Percentiles rank a stretch among this genome's conserved stretches.
Evolutionary conservation across 2,329 filamentous ascomycete species (phyloP).

Genomic region (Stemphylium beticola): DNA sequence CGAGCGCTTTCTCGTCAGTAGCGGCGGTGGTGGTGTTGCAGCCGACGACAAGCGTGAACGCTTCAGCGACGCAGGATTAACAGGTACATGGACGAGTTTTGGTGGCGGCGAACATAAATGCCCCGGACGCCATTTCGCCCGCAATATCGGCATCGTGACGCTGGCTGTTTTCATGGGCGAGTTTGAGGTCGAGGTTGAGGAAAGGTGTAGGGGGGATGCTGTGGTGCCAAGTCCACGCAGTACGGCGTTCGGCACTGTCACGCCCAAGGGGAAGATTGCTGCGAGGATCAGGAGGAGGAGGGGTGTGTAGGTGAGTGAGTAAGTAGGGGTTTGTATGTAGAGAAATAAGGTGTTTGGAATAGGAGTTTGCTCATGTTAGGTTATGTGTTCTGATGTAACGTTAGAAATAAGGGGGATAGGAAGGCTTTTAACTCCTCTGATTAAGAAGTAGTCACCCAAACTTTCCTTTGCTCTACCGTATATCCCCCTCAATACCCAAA

Average conservation of each 20-base stretch:
- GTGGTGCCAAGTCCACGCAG: not conserved
- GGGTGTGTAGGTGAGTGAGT: not conserved
- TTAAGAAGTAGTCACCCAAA: too few species aligned
- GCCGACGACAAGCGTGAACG: conserved; percentile 3
- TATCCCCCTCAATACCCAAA: conserved; percentile 50
- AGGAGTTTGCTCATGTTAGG: not conserved
- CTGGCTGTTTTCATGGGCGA: conserved; percentile 13
- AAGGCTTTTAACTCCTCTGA: too few species aligned
- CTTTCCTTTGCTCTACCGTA: too few species aligned
- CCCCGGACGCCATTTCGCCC: conserved; percentile 23
- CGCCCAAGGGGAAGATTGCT: conserved; percentile 4
- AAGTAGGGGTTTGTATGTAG: not conserved
- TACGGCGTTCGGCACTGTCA: conserved; percentile 11
- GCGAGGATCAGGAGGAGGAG: conserved; percentile 6
- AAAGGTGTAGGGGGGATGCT: too few species aligned
- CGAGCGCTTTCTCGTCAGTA: conserved; percentile 16
- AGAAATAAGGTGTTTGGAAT: not conserved
- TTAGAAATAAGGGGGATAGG: not conserved
- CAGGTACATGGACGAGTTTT: conserved; percentile 21
- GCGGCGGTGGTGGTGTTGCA: not conserved
- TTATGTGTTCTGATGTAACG: too few species aligned
- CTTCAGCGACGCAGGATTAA: conserved; percentile 22
- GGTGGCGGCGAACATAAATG: conserved; percentile 28
- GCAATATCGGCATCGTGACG: conserved; percentile 20
- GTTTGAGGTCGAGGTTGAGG: conserved; percentile 7